Evolutionary conservation across 768 basidiomycete genomes (phyloP).

Genomic region (Candolleomyces aberdarensis): DNA sequence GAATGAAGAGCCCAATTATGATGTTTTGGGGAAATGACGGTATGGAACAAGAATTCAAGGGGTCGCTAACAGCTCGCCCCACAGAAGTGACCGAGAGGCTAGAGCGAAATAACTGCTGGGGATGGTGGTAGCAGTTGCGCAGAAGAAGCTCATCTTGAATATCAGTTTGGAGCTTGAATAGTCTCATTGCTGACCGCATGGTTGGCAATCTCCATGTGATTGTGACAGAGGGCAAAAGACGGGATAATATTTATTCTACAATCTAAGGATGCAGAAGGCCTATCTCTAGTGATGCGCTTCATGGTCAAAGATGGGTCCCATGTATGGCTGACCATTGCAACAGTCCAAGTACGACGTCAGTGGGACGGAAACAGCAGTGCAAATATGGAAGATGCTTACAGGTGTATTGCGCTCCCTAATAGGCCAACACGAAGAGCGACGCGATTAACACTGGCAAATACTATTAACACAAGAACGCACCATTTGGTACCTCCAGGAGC

Average conservation of each 20-base stretch:
- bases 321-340: slow-evolving; percentile 44
- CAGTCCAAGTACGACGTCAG: slow-evolving; percentile 10
- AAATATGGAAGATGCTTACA: slow-evolving; percentile 42
- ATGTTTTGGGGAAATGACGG: neutral
- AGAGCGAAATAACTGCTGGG: neutral
- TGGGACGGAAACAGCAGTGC: neutral
- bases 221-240: neutral
- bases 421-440: neutral
- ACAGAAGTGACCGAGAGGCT: neutral
- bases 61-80: neutral
- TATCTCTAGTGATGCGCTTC: slow-evolving; percentile 36
- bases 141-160: neutral
- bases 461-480: slow-evolving; percentile 43
- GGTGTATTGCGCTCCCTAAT: slow-evolving; percentile 78
- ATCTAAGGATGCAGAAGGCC: neutral
- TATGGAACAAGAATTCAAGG: neutral
- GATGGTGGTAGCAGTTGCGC: neutral
- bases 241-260: neutral
- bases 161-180: neutral
- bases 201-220: slow-evolving; percentile 2
- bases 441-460: slow-evolving; percentile 3
- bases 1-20: neutral
- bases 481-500: slow-evolving; percentile 96
- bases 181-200: neutral
- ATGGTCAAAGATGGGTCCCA: slow-evolving; percentile 68